Evolutionary conservation across 2,329 filamentous ascomycete genomes (phyloP), one percentile per base, ranked within the genome.

Genomic region (Macroventuria anomochaeta): DNA sequence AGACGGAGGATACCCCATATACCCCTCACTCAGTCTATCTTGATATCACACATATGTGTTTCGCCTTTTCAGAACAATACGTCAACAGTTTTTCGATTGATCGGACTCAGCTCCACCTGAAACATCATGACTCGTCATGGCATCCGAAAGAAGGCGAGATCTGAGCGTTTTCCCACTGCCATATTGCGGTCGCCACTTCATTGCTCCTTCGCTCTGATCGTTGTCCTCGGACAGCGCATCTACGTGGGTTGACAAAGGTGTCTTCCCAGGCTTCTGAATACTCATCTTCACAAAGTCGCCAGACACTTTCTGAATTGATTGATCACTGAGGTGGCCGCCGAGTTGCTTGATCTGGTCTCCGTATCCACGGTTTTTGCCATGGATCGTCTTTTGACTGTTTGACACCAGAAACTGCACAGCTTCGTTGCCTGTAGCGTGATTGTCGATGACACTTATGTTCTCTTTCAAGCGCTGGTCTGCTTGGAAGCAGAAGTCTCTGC

Each of bases 371-470:
- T 58, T 58, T 20, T 55, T 51, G 21, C 56, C 47, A 36, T 58
- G 40, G 15, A 55, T 55, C 26, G 52, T 58, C 46, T 55, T 55
- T 13, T 49, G 41, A 15, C 47, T 43, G 34, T 31, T 56, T 15
- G 47, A 56, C 15, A 50, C 55, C 29, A 57, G 28, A 21, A 53
- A 53, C 36, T 57, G 49, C 21, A 57, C 43, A 15, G 55, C 29
- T 17, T 57, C 34, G n/a, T 57, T 18, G 21, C 55, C 55, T 28
- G 36, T 44, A 46, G 55, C 49, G 21, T 54, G 43, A 29, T 57
- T 57, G 31, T 57, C 43, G 28, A 57, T 57, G 20, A 57, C 17
- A 41, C 53, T 55, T 43, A 48, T 32, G 31, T 53, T 48, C n/a
- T 56, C 47, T 33, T 48, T 46, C 31, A 56, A 39, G 26, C 52